Evolutionary conservation across 148 eudicot species (phyloP), one percentile per base, ranked within the genome.

Genomic region (Rhododendron griersonianum): DNA sequence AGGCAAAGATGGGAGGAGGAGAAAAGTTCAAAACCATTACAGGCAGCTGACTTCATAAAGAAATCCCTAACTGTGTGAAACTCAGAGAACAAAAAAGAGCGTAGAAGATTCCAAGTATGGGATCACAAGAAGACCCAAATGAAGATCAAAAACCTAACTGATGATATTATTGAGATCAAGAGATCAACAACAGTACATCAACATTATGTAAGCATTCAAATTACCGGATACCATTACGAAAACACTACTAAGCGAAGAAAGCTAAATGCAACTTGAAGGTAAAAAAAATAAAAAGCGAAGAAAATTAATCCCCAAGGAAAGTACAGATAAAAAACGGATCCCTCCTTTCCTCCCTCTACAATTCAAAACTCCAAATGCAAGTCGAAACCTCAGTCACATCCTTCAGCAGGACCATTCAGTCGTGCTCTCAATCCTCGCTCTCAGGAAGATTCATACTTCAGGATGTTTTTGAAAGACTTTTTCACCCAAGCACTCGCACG

Each of bases 1-100:
- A 75, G 84, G 35, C 13, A n/a, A 23, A 48, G 45, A 89, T 81
- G 65, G 80, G 75, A 85, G 47, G 65, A 80, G 77, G 78, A 71
- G 53, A 19, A 57, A 15, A 80, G 33, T 76, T 33, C 28, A 1
- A 41, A 65, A 19, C 28, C 13, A 73, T 13, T 35, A 23, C 25
- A 45, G 19, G 76, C 76, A 71, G 77, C 73, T 39, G 37, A 81
- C 4, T 7, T 41, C 41, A 80, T 14, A 30, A 6, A 10, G 59
- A 76, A 74, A 59, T 28, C 33, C 50, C 84, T 57, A 77, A 13
- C 21, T 78, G 23, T 23, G 25, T 0, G 28, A 84, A 82, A 51
- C 41, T 8, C 23, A 15, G 57, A 28, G 63, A 69, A 75, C 53
- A 5, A 53, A 76, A 83, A 77, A 57, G 71, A 23, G 74, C 13